Conservation (phyloP, 192 early-diverging fungal species). For the Rhizoclosmatium globosum region DNA sequence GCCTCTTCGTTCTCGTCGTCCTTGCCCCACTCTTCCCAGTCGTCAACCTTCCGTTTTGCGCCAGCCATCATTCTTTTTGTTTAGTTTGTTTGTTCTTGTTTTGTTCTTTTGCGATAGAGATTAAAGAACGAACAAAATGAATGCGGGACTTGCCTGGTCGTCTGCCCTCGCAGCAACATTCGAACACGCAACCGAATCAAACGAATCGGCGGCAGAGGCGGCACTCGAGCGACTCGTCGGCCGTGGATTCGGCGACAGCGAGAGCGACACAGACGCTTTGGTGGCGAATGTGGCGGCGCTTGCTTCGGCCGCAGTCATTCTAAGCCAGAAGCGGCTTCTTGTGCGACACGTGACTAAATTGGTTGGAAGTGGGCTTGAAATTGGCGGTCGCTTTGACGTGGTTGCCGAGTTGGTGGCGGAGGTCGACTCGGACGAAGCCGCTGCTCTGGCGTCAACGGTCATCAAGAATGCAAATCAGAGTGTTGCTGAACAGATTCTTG, state of each 20-base stretch:
- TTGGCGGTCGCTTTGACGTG: too few relatives aligned
- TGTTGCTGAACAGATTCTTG: too few relatives aligned
- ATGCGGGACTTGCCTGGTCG: background rate
- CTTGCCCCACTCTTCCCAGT: conserved; percentile 23
- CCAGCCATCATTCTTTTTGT: background rate
- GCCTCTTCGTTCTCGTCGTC: conserved; percentile 9
- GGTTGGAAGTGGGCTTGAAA: too few relatives aligned
- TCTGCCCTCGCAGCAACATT: background rate
- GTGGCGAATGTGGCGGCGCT: background rate
- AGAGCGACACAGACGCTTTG: background rate
- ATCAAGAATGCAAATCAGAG: too few relatives aligned
- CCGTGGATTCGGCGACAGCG: background rate
- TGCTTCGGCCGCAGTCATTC: too few relatives aligned
- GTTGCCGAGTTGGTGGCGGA: too few relatives aligned
- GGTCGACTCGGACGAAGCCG: too few relatives aligned
- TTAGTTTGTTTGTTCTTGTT: background rate
- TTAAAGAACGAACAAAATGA: background rate
- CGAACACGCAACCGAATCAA: background rate
- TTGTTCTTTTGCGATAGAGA: too few relatives aligned
- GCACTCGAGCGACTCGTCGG: background rate
- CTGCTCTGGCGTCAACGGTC: too few relatives aligned
- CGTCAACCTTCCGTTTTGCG: conserved; percentile 10
- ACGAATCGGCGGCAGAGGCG: background rate
- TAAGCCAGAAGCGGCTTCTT: too few relatives aligned
- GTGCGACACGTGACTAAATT: too few relatives aligned